Evolutionary conservation across 169 alveolate genomes (phyloP), one percentile per base, ranked within the genome.

Genomic region (Plasmodium ovale): DNA sequence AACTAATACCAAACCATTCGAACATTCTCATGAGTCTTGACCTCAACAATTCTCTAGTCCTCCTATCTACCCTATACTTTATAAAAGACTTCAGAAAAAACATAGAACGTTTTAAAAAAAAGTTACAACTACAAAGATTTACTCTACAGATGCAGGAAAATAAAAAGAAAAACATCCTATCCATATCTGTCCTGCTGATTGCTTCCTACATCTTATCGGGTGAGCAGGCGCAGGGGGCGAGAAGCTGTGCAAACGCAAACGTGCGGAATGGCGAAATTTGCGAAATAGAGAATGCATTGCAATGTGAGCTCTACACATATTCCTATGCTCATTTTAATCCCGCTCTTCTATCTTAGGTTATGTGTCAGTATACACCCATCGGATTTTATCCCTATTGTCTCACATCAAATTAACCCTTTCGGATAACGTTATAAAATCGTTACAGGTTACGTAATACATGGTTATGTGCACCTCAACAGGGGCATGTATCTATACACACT

Each of bases 151-250:
- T 79, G 16, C 69, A 79, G 59, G 82, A 79, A 47, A 25, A 49
- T 23, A 79, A 65, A 42, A 49, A 27, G 39, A 79, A 79, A 79
- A 79, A 79, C 33, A 79, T 79, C n/a, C 47, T 79, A 6, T 64
- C 89, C 16, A 25, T 79, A 65, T 6, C 82, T 9, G 72, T 79
- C 47, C 31, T 79, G 14, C 51, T 79, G 27, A 64, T 79, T n/a
- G 82, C 89, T 0, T 79, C 89, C 27, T 79, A 79, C 51, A 69
- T 79, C 16, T 79, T 79, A 27, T 79, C 89, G 25, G 89, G 89
- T 79, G 10, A 49, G 31, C 14, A 7, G n/a, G 14, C 21, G 21
- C 3, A 51, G 31, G 12, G 16, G 23, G 7, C 14, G 6, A 65
- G 0, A 33, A 5, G n/a, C 51, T 23, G 7, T 25, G 12, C 68